phyloP scores from a whole-genome alignment of 257 asterid species.

The Nicotiana otophora region DNA sequence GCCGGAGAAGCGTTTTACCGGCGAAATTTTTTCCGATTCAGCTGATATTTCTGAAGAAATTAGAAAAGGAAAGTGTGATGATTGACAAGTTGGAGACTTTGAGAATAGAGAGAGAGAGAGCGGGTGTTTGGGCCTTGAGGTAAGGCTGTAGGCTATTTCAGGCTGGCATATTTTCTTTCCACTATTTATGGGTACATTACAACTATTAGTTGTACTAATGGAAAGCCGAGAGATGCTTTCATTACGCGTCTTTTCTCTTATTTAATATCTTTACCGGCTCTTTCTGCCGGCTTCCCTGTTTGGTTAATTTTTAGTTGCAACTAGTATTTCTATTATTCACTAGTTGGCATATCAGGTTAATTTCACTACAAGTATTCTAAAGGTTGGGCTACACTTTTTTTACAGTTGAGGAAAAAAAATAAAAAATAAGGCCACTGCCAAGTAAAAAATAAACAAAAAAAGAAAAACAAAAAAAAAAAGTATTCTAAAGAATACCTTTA shows the following conservation, averaged over 20 bases:
- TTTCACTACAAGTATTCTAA: no score
- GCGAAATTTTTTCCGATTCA: background rate
- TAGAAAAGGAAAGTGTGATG: background rate
- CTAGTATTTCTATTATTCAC: no score
- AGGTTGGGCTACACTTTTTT: no score
- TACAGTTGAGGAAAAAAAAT: no score
- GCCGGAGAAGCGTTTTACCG: background rate
- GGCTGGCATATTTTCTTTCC: conserved; percentile 1
- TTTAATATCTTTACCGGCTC: background rate
- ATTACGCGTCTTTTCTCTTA: conserved; percentile 2
- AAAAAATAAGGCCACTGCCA: no score
- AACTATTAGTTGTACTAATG: background rate
- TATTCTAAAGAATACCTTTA: no score
- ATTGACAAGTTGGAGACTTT: conserved; percentile 1
- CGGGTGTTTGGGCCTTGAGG: background rate
- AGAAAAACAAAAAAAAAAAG: no score
- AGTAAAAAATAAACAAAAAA: no score
- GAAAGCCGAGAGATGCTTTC: conserved; percentile 8
- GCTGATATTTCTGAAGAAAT: background rate
- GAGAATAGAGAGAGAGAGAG: background rate
- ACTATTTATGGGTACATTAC: background rate
- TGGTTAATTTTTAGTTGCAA: no score
- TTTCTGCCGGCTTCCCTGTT: background rate
- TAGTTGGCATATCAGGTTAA: no score
- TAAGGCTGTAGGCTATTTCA: background rate